Percentiles rank a stretch among this genome's conserved stretches.
These are phyloP conservation scores for Phytopythium chamaehyphon DNA, from an alignment of 352 stramenopile species.

Conservation along the genomic window DNA sequence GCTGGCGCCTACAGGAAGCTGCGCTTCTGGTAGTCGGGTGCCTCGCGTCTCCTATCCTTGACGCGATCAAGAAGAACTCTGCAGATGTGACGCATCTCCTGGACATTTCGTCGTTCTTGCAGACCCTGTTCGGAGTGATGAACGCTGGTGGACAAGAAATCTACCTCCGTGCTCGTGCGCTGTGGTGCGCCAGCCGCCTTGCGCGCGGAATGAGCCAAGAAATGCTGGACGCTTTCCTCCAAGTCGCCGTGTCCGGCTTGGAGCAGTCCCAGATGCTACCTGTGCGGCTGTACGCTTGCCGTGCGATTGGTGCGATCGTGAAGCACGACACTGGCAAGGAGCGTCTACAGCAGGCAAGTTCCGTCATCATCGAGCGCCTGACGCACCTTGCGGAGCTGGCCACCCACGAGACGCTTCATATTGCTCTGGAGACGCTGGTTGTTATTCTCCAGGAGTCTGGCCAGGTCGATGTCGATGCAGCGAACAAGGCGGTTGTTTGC, in stretches of 20 bases:
- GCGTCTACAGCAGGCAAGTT: constrained; percentile 44
- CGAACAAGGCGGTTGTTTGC: constrained; percentile 42
- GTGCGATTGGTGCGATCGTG: constrained; percentile 67
- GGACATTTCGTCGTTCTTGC: constrained; percentile 57
- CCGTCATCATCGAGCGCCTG: constrained; percentile 53
- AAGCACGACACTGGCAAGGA: constrained; percentile 54
- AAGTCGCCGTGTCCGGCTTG: constrained; percentile 69
- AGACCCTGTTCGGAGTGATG: constrained; percentile 79
- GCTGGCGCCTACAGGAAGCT: constrained; percentile 74
- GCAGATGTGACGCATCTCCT: constrained; percentile 42
- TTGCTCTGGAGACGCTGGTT: constrained; percentile 72
- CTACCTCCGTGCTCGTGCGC: constrained; percentile 66
- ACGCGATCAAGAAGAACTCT: constrained; percentile 49
- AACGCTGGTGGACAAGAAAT: constrained; percentile 58
- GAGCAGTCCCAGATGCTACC: constrained; percentile 68
- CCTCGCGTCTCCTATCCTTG: constrained; percentile 51
- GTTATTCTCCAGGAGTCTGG: constrained; percentile 63
- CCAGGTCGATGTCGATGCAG: constrained; percentile 26
- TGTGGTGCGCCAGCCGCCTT: constrained; percentile 80
- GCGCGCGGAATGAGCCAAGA: constrained; percentile 64
- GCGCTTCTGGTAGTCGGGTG: constrained; percentile 67
- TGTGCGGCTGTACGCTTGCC: constrained; percentile 75
- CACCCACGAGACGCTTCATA: constrained; percentile 71
- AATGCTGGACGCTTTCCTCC: constrained; percentile 67
- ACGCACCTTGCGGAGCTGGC: constrained; percentile 52